A percentile compares a stretch with the other conserved stretches of the same genome.
Conservation (phyloP, 2,329 filamentous ascomycete species). For the Cladorrhinum sp. region DNA sequence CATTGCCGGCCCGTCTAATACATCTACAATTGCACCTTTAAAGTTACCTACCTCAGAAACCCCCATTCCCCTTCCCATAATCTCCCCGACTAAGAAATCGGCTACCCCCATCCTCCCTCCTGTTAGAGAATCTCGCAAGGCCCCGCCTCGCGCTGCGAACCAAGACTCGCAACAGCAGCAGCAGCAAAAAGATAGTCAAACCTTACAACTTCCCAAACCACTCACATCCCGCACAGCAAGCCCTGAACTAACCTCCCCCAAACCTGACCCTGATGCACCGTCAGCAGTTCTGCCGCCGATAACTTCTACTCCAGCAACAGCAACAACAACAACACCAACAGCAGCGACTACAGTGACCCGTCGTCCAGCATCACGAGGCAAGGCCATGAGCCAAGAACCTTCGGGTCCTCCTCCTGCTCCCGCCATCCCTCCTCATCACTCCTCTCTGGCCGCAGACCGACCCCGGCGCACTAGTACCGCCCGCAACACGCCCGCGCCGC, state of each 20-base stretch:
- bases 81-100: conserved; percentile 32
- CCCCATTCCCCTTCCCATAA: conserved; percentile 30
- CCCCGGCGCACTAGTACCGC: conserved; percentile 56
- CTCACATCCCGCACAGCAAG: conserved; percentile 26
- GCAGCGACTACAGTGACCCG: conserved; percentile 33
- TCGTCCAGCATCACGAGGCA: conserved; percentile 52
- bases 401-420: background rate
- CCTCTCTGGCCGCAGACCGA: conserved; percentile 50
- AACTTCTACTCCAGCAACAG: conserved; percentile 27
- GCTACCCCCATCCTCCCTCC: conserved; percentile 36
- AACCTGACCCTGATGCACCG: conserved; percentile 34
- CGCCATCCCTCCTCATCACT: background rate
- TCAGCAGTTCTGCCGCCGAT: conserved; percentile 3
- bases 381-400: conserved; percentile 50
- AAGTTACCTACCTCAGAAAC: conserved; percentile 33
- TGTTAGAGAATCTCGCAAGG: conserved; percentile 33
- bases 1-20: conserved; percentile 22
- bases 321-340: background rate
- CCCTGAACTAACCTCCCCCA: conserved; percentile 28
- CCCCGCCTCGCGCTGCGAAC: conserved; percentile 29
- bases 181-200: conserved; percentile 16
- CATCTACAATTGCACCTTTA: conserved; percentile 24
- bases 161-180: conserved; percentile 24
- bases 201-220: conserved; percentile 5
- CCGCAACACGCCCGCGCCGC: conserved; percentile 55